Evolutionary conservation across 2,329 filamentous ascomycete species (phyloP).

Genomic region (Ophiostoma perfectum): DNA sequence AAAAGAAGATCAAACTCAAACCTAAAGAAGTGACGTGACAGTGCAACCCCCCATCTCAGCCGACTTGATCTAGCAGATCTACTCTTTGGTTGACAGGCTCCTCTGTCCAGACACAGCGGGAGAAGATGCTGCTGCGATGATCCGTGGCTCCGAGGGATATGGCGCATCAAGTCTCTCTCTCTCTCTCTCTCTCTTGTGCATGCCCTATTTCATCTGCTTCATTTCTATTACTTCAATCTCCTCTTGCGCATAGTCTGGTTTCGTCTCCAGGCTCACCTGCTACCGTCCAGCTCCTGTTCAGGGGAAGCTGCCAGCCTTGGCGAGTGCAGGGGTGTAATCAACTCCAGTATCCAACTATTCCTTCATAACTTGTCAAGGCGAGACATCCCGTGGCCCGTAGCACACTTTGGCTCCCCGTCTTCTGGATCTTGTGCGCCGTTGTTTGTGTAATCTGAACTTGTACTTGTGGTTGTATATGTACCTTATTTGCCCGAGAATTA

Average conservation of each 20-base stretch:
- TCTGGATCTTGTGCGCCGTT: neutral
- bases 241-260: no score
- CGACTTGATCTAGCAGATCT: neutral
- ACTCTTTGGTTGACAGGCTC: no score
- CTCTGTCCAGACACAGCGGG: no score
- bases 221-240: no score
- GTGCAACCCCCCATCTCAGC: slow-evolving; percentile 12
- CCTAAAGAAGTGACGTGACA: slow-evolving; percentile 4
- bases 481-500: no score
- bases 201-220: no score
- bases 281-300: neutral
- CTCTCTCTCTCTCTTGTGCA: no score
- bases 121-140: no score
- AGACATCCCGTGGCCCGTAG: neutral
- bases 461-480: neutral
- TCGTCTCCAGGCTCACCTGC: neutral
- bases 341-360: neutral
- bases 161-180: no score
- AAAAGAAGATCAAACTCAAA: neutral
- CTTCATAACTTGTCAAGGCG: neutral
- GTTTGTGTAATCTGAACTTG: neutral
- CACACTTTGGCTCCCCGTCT: neutral
- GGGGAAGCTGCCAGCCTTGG: neutral
- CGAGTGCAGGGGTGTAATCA: neutral
- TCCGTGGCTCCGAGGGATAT: no score